phyloP scores from a whole-genome alignment of 2,329 filamentous ascomycete species.

The Fusarium sp. region DNA sequence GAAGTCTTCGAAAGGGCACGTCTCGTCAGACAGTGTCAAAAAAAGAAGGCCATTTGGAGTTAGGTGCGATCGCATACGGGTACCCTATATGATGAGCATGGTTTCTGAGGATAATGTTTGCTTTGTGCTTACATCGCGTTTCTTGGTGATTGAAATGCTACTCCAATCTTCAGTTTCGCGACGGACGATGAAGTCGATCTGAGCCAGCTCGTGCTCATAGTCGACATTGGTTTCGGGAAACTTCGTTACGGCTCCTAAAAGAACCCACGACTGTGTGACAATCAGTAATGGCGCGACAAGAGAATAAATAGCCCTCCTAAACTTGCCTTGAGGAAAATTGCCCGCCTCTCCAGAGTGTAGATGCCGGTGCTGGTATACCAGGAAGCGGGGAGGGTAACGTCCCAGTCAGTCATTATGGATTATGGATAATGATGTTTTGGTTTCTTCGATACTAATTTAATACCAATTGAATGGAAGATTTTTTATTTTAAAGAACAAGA shows the following conservation, averaged over 20 bases:
- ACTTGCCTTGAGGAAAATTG: not conserved
- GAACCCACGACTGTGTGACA: not conserved
- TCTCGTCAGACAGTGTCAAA: not conserved
- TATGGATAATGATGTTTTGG: too few species aligned
- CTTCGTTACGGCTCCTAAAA: not conserved
- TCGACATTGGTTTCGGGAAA: not conserved
- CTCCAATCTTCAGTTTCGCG: not conserved
- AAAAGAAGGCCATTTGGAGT: not conserved
- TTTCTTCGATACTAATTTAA: not conserved
- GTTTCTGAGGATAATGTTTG: fast-evolving
- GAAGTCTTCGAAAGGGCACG: not conserved
- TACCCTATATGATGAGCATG: not conserved
- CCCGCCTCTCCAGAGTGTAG: not conserved
- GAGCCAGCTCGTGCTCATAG: not conserved
- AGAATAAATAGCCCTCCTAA: fast-evolving
- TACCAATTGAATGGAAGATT: fast-evolving
- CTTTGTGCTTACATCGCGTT: not conserved
- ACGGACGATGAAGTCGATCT: not conserved
- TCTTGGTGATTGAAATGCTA: not conserved
- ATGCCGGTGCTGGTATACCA: not conserved
- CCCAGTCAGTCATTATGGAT: not conserved
- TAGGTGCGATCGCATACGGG: not conserved
- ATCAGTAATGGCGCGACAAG: fast-evolving
- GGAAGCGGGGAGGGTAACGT: not conserved
- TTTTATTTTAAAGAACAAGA: fast-evolving